Evolutionary conservation across 202 grass and related monocot genomes (phyloP), one percentile per base, ranked within the genome.

Genomic region (Tripidium arundinaceum): DNA sequence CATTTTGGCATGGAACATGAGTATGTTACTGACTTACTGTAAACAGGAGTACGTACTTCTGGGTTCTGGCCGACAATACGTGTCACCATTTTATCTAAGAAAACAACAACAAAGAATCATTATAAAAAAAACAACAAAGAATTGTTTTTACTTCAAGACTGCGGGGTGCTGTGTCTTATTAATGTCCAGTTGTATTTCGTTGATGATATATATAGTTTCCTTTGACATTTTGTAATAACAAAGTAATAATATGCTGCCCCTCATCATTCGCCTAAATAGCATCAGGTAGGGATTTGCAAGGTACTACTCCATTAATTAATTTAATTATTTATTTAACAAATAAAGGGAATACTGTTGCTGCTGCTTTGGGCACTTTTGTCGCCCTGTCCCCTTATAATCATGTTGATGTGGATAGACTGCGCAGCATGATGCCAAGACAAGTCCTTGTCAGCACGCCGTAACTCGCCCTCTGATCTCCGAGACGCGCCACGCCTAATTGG

Each of bases 401-500:
- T 87, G 57, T 11, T 72, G 71, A 81, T 77, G 77, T 66, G 65
- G 77, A 89, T 77, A 81, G 65, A 70, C 77, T 18, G 41, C 6
- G 77, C 71, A 62, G 37, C 50, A 74, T 68, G 81, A 68, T 79
- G 34, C 64, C 69, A 59, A 19, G 46, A 45, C 58, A 50, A 5
- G 72, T 77, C 65, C 6, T 72, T 58, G 18, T 77, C 82, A 76
- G 8, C 77, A 58, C 72, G 57, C 52, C 82, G 46, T 58, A 27
- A 34, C 41, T 7, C 25, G 14, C 63, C 31, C 70, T 68, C 49
- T 28, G 1, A 50, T 54, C 31, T 5, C 25, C 7, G 16, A 47
- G n/a, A 8, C 5, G 65, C 52, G 24, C n/a, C 22, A 4, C 8
- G 1, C 4, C 15, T 59, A 45, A 2, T 67, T n/a, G n/a, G n/a